Evolutionary conservation across 2,329 filamentous ascomycete species (phyloP), one percentile per base, ranked within the genome.

Genomic region (Didymella sp.): DNA sequence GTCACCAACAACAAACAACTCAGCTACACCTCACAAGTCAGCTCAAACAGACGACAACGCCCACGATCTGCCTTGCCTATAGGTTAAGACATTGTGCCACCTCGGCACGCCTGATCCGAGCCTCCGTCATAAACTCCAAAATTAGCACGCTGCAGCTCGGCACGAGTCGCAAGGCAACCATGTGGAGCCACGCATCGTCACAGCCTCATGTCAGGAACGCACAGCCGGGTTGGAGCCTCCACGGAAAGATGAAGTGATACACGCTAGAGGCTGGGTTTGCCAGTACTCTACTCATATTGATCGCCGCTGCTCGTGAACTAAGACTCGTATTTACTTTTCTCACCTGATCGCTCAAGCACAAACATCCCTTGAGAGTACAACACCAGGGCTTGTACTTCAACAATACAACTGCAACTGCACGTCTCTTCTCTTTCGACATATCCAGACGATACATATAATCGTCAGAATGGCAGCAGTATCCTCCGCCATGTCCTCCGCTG

Each of bases 381-480:
- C 19, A n/a, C 21, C 11, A 41, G 19, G 4, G 19, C 13, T 13
- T 33, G n/a, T 40, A 17, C 15, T 27, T 15, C 12, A 33, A 13
- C 28, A 13, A 17, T 15, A 6, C 19, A 6, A 25, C 38, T n/a
- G 21, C 22, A 2, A 15, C 27, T 42, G n/a, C 25, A 15, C 7
- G 9, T 7, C n/a, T n/a, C n/a, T n/a, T n/a, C n/a, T n/a, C 12
- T 15, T 12, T 7, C 3, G 8, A 7, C n/a, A 50, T 2, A 3
- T 6, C 11, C 17, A 22, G 15, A 30, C 33, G 19, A 45, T n/a
- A 51, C 5, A 21, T 13, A 19, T 17, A 35, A n/a, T 12, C 28
- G 27, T 22, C 35, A 51, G 4, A 24, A 71, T 70, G 68, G 60
- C 68, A 8, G 56, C 35, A 17, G 51, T 53, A 17, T 30, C 50